These are phyloP conservation scores for Lactarius hengduanensis DNA, from an alignment of 768 basidiomycete genomes.

Conservation along the genomic window DNA sequence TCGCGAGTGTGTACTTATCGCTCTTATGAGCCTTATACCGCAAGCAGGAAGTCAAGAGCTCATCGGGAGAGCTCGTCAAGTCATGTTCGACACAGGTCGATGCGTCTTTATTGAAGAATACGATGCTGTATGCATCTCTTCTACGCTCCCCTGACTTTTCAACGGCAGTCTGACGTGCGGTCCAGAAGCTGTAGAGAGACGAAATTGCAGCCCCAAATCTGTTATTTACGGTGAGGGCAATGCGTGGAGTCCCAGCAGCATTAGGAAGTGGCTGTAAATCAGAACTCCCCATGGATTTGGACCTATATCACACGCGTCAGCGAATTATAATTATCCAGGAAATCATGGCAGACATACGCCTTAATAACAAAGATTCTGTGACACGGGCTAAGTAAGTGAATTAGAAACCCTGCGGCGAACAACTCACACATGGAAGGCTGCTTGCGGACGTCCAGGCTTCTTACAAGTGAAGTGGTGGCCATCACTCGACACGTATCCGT, in stretches of 20 bases:
- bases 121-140: slow-evolving; percentile 54
- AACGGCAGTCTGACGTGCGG: slow-evolving; percentile 45
- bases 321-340: too few relatives aligned
- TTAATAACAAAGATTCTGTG: slow-evolving; percentile 53
- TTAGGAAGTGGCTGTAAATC: slow-evolving; percentile 47
- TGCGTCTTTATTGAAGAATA: slow-evolving; percentile 42
- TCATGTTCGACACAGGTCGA: slow-evolving; percentile 42
- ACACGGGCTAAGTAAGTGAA: background rate
- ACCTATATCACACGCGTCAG: slow-evolving; percentile 38
- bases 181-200: slow-evolving; percentile 55
- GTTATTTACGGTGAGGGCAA: slow-evolving; percentile 42
- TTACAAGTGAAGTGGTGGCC: slow-evolving; percentile 54
- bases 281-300: slow-evolving; percentile 45
- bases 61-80: slow-evolving; percentile 43
- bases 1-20: slow-evolving; percentile 46
- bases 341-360: slow-evolving; percentile 34
- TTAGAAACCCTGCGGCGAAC: background rate
- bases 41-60: slow-evolving; percentile 44
- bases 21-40: slow-evolving; percentile 36
- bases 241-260: slow-evolving; percentile 42
- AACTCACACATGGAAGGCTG: slow-evolving; percentile 59
- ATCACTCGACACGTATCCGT: slow-evolving; percentile 52
- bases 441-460: slow-evolving; percentile 51
- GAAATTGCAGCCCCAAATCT: slow-evolving; percentile 59
- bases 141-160: slow-evolving; percentile 34